phyloP scores from a whole-genome alignment of 257 asterid genomes.

The Dorcoceras hygrometricum region DNA sequence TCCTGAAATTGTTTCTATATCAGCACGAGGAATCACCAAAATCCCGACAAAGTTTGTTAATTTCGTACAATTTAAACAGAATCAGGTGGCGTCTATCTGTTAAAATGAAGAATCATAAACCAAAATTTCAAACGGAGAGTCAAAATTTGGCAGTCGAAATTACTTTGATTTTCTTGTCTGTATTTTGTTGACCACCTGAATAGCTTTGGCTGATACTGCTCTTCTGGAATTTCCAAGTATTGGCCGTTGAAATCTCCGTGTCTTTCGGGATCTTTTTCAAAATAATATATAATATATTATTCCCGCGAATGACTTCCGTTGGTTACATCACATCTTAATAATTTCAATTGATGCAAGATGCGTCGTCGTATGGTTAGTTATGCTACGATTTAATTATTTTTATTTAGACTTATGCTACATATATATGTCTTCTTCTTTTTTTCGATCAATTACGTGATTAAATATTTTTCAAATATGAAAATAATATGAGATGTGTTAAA shows the following conservation, averaged over 20 bases:
- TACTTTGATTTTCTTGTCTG: not conserved
- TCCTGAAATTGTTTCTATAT: not conserved
- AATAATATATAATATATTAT: no score
- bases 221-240: constrained; percentile 21
- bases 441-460: no score
- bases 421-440: no score
- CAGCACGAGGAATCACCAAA: not conserved
- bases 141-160: not conserved
- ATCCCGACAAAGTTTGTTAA: not conserved
- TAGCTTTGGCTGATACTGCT: constrained; percentile 25
- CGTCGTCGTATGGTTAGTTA: no score
- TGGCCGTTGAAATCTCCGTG: constrained; percentile 44
- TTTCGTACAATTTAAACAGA: constrained; percentile 4
- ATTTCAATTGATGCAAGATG: no score
- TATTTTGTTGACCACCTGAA: constrained; percentile 31
- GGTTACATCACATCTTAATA: no score
- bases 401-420: no score
- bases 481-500: no score
- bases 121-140: not conserved
- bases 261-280: constrained; percentile 29
- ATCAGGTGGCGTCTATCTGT: not conserved
- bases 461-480: no score
- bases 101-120: not conserved
- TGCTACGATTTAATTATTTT: no score
- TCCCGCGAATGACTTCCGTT: no score